Percentiles rank a stretch among this genome's conserved stretches.
phyloP scores from a whole-genome alignment of 192 early-diverging fungal species.

The Linnemannia hyalina region DNA sequence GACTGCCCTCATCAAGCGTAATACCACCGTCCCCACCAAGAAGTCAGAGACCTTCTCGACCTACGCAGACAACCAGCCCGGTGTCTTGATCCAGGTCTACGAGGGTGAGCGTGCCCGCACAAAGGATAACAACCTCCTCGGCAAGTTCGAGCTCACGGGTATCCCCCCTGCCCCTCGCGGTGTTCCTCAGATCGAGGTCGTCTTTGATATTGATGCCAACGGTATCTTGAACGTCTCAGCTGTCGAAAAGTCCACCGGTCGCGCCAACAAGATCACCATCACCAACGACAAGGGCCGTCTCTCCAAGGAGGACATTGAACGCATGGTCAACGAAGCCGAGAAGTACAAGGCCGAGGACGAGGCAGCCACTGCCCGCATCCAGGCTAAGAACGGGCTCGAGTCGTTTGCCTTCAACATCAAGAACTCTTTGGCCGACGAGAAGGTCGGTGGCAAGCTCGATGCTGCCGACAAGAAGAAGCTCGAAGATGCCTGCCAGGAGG shows the following conservation, averaged over 20 bases:
- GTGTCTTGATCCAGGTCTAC: constrained; percentile 93
- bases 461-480: constrained; percentile 90
- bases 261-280: constrained; percentile 96
- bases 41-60: constrained; percentile 97
- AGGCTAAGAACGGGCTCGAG: constrained; percentile 91
- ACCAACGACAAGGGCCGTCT: constrained; percentile 98
- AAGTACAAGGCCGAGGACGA: constrained; percentile 97
- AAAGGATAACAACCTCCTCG: constrained; percentile 96
- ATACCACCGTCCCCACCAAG: constrained; percentile 95
- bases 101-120: constrained; percentile 96
- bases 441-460: constrained; percentile 83
- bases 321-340: constrained; percentile 92
- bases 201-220: constrained; percentile 97
- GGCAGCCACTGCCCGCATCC: constrained; percentile 85
- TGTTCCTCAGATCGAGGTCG: constrained; percentile 95
- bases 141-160: constrained; percentile 96
- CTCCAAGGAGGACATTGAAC: constrained; percentile 97
- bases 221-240: constrained; percentile 94
- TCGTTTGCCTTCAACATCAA: constrained; percentile 89
- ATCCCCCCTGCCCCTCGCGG: constrained; percentile 98
- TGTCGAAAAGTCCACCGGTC: constrained; percentile 90
- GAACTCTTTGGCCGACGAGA: constrained; percentile 80
- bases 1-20: constrained; percentile 94
- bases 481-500: constrained; percentile 83
- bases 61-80: constrained; percentile 94